A percentile compares a stretch with the other conserved stretches of the same genome.
These are phyloP conservation scores for Nannochloropsis gaditana DNA, from an alignment of 108 stramenopile species.

Conservation along the genomic window DNA sequence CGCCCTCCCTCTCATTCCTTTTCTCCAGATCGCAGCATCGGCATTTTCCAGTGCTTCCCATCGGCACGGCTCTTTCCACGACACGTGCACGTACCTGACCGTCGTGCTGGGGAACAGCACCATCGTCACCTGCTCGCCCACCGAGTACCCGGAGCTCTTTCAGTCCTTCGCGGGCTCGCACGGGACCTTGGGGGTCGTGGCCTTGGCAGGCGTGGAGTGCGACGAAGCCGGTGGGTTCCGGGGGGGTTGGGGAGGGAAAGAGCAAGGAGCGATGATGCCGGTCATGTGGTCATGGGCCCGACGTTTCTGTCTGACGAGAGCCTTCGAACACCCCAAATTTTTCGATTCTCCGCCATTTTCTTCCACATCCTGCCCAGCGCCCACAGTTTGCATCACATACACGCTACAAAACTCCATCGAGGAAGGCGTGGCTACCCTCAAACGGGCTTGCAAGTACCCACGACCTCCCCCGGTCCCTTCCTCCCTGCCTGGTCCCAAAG, in stretches of 20 bases:
- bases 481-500: background rate
- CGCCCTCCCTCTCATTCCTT: background rate
- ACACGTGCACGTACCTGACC: constrained; percentile 21
- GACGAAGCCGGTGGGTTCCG: background rate
- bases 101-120: background rate
- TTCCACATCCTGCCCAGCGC: background rate
- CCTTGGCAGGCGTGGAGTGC: background rate
- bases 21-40: background rate
- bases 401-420: background rate
- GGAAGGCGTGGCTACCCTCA: background rate
- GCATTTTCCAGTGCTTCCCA: background rate
- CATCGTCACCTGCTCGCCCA: background rate
- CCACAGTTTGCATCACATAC: background rate
- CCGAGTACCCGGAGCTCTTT: background rate
- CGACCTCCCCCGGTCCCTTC: background rate
- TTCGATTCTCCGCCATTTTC: background rate
- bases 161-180: background rate
- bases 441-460: background rate
- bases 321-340: too few species aligned
- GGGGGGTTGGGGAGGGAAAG: background rate
- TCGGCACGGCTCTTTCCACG: constrained; percentile 2
- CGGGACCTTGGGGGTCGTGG: background rate
- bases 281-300: too few species aligned
- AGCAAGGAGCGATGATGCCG: background rate
- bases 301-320: too few species aligned